A percentile compares a stretch with the other conserved stretches of the same genome.
Evolutionary conservation across 1,284 basidiomycete genomes (phyloP).

Genomic region (Apiotrichum veenhuisii): DNA sequence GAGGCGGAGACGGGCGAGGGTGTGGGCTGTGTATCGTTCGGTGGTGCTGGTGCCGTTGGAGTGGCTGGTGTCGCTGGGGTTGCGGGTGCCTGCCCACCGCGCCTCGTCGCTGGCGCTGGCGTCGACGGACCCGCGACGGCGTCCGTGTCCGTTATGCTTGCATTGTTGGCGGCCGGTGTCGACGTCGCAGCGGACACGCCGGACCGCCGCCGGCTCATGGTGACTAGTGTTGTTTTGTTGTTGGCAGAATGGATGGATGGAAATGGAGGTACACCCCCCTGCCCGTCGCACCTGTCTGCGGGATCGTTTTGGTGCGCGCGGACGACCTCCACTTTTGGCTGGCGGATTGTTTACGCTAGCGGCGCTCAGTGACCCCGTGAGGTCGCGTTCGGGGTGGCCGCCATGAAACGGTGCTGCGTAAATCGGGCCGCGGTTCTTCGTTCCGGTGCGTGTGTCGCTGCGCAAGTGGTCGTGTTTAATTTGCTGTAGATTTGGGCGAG

Average conservation of each 20-base stretch:
- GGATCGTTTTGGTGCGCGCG: no score
- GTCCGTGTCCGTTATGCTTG: background rate
- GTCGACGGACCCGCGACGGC: background rate
- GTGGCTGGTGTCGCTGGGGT: no score
- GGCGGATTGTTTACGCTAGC: background rate
- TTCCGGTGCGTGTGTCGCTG: background rate
- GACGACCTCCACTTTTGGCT: constrained; percentile 21
- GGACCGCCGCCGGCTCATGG: no score
- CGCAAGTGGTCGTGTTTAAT: background rate
- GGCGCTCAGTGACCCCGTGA: background rate
- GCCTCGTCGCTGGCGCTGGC: background rate
- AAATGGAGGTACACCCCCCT: no score
- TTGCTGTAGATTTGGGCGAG: background rate
- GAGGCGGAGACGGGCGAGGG: background rate
- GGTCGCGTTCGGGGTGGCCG: background rate
- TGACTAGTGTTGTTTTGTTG: no score
- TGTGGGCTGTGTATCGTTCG: background rate
- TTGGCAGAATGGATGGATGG: no score
- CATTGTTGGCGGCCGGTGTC: background rate
- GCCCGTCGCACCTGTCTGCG: no score
- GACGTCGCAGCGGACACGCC: background rate
- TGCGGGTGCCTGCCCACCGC: no score
- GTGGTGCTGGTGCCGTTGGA: background rate
- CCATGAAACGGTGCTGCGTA: background rate
- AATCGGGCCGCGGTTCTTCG: background rate